Base-by-base conservation (phyloP, 345 rosid species). In the Orychophragmus violaceus region DNA sequence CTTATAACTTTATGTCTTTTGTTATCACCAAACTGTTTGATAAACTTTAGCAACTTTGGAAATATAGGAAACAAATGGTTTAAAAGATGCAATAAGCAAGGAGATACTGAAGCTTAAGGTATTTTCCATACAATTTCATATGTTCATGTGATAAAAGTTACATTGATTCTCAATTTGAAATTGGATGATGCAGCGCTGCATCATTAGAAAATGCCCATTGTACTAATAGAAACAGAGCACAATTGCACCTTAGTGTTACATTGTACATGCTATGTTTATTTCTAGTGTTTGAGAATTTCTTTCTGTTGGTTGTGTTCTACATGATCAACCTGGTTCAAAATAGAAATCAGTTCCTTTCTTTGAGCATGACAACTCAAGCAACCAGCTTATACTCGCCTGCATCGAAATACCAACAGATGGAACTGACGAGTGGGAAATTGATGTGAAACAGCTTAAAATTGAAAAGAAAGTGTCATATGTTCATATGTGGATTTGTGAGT, bases 401-500 rank as follows among this genome's bases (percentile, higher is more conserved):
- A 78, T 93, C 60, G 83, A 87, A 80, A 86, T 93, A 75, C 97
- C 97, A 13, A 73, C 79, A 5, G 97, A 90, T 80, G 97, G 86
- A 64, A 82, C 84, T 73, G 94, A 90, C 76, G 97, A 86, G 70
- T 93, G 97, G 97, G 98, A 90, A 84, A 90, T 87, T 71, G 94
- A 86, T 74, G 50, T 78, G 57, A 79, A 63, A 56, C 98, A 83
- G 63, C 83, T 93, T 71, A 83, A 79, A 77, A 54, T 83, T 62
- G 93, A 77, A 71, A 81, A 74, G 73, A 90, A 85, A 79, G 87
- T 90, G 62, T 89, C 89, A 66, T 88, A 96, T 53, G 98, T 59
- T 85, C 98, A 62, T 82, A 64, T 65, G 96, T 96, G 44, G 98
- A 90, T 82, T 79, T 90, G 98, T 90, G 87, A 78, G 97, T 78